Evolutionary conservation across 1,284 basidiomycete species (phyloP).

Genomic region (Cutaneotrichosporon mucoides): DNA sequence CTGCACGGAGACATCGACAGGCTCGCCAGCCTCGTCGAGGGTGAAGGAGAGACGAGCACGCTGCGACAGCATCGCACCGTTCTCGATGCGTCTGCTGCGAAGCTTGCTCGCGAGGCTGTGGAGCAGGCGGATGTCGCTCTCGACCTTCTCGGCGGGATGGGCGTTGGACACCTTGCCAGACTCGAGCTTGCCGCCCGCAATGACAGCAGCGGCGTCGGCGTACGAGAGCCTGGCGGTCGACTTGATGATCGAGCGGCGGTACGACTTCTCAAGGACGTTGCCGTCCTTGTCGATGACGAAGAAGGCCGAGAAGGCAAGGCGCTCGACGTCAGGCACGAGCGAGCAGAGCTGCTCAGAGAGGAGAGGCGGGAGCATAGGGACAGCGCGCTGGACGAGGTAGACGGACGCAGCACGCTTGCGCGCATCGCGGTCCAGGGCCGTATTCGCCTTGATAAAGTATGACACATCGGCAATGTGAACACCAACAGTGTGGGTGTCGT

Average conservation of each 20-base stretch:
- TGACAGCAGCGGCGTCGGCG: constrained; percentile 69
- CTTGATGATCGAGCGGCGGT: constrained; percentile 88
- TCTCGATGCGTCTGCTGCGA: constrained; percentile 68
- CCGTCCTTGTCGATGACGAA: constrained; percentile 84
- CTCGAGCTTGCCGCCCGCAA: constrained; percentile 66
- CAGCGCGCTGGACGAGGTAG: constrained; percentile 89
- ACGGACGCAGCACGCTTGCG: constrained; percentile 95
- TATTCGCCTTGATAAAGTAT: constrained; percentile 93
- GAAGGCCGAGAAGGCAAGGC: constrained; percentile 80
- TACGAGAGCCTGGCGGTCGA: constrained; percentile 75
- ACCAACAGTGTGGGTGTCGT: constrained; percentile 85
- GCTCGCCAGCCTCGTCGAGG: constrained; percentile 76
- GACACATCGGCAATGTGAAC: constrained; percentile 96
- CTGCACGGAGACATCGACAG: constrained; percentile 70
- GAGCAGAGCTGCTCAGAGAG: constrained; percentile 91
- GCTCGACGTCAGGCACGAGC: constrained; percentile 77
- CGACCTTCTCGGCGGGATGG: constrained; percentile 59
- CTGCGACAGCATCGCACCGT: constrained; percentile 72
- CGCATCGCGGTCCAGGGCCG: constrained; percentile 93
- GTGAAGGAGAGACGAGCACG: constrained; percentile 71
- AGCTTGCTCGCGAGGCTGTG: constrained; percentile 65
- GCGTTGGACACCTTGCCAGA: constrained; percentile 57
- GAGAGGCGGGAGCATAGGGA: constrained; percentile 92
- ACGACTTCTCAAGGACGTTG: constrained; percentile 79
- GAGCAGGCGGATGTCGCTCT: constrained; percentile 70